Evolutionary conservation across 768 basidiomycete species (phyloP).

Genomic region (Pisolithus marmoratus): DNA sequence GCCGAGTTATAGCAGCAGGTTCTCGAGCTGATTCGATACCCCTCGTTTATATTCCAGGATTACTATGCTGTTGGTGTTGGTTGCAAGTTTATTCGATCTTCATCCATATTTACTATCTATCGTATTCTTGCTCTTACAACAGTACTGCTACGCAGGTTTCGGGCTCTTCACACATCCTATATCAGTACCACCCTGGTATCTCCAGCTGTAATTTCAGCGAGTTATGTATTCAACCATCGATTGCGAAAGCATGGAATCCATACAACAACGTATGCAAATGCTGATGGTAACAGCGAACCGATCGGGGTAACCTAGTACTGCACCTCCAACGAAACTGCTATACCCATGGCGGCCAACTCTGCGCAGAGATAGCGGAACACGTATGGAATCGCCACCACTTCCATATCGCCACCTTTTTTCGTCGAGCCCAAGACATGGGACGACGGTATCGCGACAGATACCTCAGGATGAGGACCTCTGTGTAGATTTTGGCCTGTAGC

Average conservation of each 20-base stretch:
- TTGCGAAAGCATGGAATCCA: not conserved
- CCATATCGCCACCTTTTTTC: slow-evolving; percentile 75
- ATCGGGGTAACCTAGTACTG: slow-evolving; percentile 29
- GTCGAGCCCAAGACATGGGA: slow-evolving; percentile 57
- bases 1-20: not conserved
- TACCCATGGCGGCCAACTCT: slow-evolving; percentile 98
- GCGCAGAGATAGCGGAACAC: slow-evolving; percentile 93
- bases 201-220: slow-evolving; percentile 9
- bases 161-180: not conserved
- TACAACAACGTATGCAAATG: too few relatives aligned
- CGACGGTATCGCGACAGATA: slow-evolving; percentile 62
- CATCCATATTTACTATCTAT: not conserved
- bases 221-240: slow-evolving; percentile 10
- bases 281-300: not conserved
- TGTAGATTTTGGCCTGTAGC: slow-evolving; percentile 49
- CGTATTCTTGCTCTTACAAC: slow-evolving; percentile 5
- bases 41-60: not conserved
- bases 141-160: slow-evolving; percentile 1
- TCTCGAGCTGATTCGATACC: slow-evolving; percentile 11
- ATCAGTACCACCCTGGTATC: slow-evolving; percentile 10
- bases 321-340: slow-evolving; percentile 81
- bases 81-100: slow-evolving; percentile 1
- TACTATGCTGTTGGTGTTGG: not conserved
- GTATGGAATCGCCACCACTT: slow-evolving; percentile 93
- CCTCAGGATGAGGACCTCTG: slow-evolving; percentile 38